A percentile compares a stretch with the other conserved stretches of the same genome.
Conservation (phyloP, 2,329 filamentous ascomycete species). For the Aspergillus fijiensis region DNA sequence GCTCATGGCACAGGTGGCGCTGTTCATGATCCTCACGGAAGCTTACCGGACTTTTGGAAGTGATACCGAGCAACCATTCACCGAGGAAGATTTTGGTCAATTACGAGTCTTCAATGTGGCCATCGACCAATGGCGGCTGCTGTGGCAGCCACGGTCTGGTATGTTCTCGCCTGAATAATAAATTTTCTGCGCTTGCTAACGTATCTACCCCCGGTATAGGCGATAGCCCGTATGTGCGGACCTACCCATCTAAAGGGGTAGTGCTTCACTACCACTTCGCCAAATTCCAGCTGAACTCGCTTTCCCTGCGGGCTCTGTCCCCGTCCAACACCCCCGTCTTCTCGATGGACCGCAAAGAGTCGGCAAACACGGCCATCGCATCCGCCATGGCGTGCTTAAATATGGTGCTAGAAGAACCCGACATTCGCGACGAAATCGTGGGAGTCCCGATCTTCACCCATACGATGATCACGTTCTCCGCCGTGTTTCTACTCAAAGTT, state of each 20-base stretch:
- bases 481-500: conserved; percentile 47
- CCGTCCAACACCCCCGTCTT: conserved; percentile 44
- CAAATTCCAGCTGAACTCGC: conserved; percentile 53
- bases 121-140: conserved; percentile 54
- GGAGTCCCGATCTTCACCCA: conserved; percentile 50
- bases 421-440: conserved; percentile 50
- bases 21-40: conserved; percentile 60
- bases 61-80: conserved; percentile 54
- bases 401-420: conserved; percentile 48
- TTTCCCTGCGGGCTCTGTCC: conserved; percentile 43
- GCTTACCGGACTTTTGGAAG: conserved; percentile 58
- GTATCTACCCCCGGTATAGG: conserved; percentile 19
- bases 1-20: conserved; percentile 57
- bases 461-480: conserved; percentile 49
- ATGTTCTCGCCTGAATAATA: conserved; percentile 14
- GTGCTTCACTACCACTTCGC: conserved; percentile 56
- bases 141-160: conserved; percentile 50
- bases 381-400: conserved; percentile 50
- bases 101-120: conserved; percentile 47
- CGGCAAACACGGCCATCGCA: conserved; percentile 48
- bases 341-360: conserved; percentile 47
- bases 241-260: conserved; percentile 52
- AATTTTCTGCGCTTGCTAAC: background rate
- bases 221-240: conserved; percentile 49
- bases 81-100: conserved; percentile 53